Conservation (phyloP, 192 early-diverging fungal genomes). For the Entomortierella beljakovae region DNA sequence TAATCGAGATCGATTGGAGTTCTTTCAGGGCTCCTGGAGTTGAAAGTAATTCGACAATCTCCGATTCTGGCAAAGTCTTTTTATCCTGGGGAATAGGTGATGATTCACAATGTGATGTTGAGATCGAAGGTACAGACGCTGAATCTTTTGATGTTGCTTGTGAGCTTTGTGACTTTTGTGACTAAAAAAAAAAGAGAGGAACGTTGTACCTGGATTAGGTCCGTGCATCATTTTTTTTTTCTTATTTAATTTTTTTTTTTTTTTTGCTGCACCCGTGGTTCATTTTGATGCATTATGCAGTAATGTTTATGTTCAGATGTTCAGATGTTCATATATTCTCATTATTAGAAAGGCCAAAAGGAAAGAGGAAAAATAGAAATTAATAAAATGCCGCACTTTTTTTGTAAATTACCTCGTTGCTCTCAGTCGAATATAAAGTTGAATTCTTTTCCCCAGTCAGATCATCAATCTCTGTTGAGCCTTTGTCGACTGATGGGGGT, state of each 20-base stretch:
- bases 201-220: slow-evolving; percentile 25
- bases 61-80: not conserved
- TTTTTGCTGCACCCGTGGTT: not conserved
- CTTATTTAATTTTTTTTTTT: not conserved
- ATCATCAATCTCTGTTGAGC: not conserved
- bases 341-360: too few relatives aligned
- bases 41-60: slow-evolving; percentile 20
- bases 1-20: not conserved
- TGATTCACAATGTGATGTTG: not conserved
- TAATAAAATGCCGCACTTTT: too few relatives aligned
- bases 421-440: not conserved
- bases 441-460: not conserved
- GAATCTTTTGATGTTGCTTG: not conserved
- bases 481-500: slow-evolving; percentile 26
- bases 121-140: not conserved
- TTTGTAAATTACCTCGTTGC: too few relatives aligned
- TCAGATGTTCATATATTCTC: too few relatives aligned
- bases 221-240: slow-evolving; percentile 14
- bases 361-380: too few relatives aligned
- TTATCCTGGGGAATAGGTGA: not conserved
- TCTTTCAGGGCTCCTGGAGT: slow-evolving; percentile 28
- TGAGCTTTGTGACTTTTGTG: not conserved
- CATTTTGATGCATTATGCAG: not conserved
- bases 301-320: not conserved
- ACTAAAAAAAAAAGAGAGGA: not conserved